A percentile compares a stretch with the other conserved stretches of the same genome.
These are phyloP conservation scores for Aspergillus leporis DNA, from an alignment of 495 filamentous ascomycete genomes.

Conservation along the genomic window DNA sequence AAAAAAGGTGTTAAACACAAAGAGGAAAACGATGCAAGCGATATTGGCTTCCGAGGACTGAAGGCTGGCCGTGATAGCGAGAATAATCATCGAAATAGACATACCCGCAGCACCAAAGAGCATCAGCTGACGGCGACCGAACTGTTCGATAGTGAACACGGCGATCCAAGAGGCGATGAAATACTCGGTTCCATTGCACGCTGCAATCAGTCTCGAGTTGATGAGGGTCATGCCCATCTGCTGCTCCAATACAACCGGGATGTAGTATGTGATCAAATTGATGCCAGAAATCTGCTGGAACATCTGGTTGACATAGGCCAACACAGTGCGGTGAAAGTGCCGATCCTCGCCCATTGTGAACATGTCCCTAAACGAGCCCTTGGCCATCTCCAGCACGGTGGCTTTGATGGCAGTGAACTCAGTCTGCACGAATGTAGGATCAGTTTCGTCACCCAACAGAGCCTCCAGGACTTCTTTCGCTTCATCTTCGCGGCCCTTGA, in stretches of 20 bases:
- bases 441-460: conserved; percentile 53
- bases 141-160: conserved; percentile 68
- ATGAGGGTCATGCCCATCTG: conserved; percentile 56
- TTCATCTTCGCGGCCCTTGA: conserved; percentile 67
- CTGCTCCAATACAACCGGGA: conserved; percentile 61
- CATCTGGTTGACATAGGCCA: conserved; percentile 76
- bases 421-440: conserved; percentile 56
- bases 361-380: conserved; percentile 64
- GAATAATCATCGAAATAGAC: conserved; percentile 66
- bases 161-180: conserved; percentile 72
- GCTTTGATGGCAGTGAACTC: conserved; percentile 76
- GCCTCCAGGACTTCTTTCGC: conserved; percentile 62
- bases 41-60: conserved; percentile 35
- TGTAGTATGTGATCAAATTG: conserved; percentile 75
- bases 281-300: conserved; percentile 79
- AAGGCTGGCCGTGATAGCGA: conserved; percentile 52
- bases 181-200: conserved; percentile 72
- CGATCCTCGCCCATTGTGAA: conserved; percentile 73
- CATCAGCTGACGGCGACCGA: conserved; percentile 71
- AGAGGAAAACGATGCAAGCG: conserved; percentile 62
- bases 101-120: conserved; percentile 71
- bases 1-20: conserved; percentile 78
- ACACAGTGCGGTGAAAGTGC: conserved; percentile 69
- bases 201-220: conserved; percentile 66
- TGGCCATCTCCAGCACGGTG: conserved; percentile 69